These are phyloP conservation scores for Exophiala phaeomuriformis DNA, from an alignment of 2,329 filamentous ascomycete genomes.

Conservation along the genomic window DNA sequence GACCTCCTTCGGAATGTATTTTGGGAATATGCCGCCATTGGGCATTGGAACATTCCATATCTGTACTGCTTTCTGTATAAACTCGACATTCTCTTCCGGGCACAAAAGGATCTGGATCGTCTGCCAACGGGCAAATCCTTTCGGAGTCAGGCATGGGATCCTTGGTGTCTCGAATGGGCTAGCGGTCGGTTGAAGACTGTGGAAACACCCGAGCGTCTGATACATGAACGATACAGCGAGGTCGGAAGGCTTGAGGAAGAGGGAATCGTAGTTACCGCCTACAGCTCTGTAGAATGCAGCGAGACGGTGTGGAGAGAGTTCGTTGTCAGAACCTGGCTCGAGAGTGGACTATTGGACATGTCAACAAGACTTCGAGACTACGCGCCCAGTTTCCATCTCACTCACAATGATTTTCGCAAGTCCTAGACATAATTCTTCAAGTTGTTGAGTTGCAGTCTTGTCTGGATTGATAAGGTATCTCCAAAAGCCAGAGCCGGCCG, in stretches of 20 bases:
- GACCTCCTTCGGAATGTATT: slow-evolving; percentile 57
- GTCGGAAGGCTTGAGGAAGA: slow-evolving; percentile 70
- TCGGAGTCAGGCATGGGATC: slow-evolving; percentile 72
- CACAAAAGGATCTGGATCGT: slow-evolving; percentile 81
- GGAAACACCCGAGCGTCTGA: slow-evolving; percentile 81
- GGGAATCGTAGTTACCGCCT: slow-evolving; percentile 66
- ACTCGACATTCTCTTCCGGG: slow-evolving; percentile 79
- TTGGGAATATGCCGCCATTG: slow-evolving; percentile 55
- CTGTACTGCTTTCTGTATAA: slow-evolving; percentile 70
- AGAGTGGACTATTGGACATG: slow-evolving; percentile 16
- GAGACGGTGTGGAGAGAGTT: slow-evolving; percentile 58
- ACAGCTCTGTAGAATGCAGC: slow-evolving; percentile 70
- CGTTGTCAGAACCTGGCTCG: slow-evolving; percentile 30
- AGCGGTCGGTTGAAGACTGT: slow-evolving; percentile 67
- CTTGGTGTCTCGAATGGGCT: slow-evolving; percentile 66
- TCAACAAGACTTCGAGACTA: slow-evolving; percentile 6
- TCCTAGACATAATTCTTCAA: slow-evolving; percentile 61
- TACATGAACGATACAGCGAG: slow-evolving; percentile 84
- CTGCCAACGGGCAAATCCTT: slow-evolving; percentile 90
- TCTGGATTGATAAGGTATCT: slow-evolving; percentile 56
- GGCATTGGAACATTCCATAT: slow-evolving; percentile 71
- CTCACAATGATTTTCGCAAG: slow-evolving; percentile 66
- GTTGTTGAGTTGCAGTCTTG: slow-evolving; percentile 59
- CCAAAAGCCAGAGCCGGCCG: slow-evolving; percentile 18
- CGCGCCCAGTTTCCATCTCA: slow-evolving; percentile 13